Base-by-base conservation (phyloP, 768 basidiomycete species). In the Pisolithus microcarpus region DNA sequence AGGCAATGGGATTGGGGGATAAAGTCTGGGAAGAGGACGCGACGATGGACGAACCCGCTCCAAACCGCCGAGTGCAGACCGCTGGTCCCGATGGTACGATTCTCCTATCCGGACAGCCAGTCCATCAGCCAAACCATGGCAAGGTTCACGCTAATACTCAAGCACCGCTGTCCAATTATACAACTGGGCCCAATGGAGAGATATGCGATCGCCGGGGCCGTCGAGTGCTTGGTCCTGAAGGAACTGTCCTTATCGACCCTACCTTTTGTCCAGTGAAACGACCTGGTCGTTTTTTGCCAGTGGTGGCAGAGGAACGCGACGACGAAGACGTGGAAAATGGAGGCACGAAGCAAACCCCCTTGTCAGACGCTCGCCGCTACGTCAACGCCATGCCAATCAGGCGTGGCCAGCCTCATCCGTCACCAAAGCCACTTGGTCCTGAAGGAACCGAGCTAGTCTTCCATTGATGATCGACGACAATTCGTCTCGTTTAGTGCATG, bases 371-470 rank as follows among this genome's bases (percentile, higher is more conserved):
- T 39, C 38, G 38, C 38, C 16, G 15, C 16, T 19, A 39, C 19
- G n/a, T 39, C 38, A 39, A 39, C 38, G 19, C 19, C n/a, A 19
- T 39, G 38, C 39, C 39, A 19, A 18, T 23, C 39, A 43, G 43
- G 23, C 43, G 43, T 38, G 36, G 19, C 37, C 36, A 38, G 19
- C 8, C 26, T 26, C 26, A 31, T 31, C 30, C 16, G 11, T 16
- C 23, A 16, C 23, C 43, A 43, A 49, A 38, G 38, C 53, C 53
- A 37, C 46, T 65, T 5, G 64, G 64, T 4, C 60, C 56, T 1
- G 52, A 57, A 13, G 64, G 56, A 30, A 65, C 64, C 11, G 58
- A 60, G 8, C 7, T 65, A 26, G 49, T 65, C 38, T 42, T 55
- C 19, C 11, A 11, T 31, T 58, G 51, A 24, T 5, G 5, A 7